These are phyloP conservation scores for Decorospora gaudefroyi DNA, from an alignment of 2,329 filamentous ascomycete genomes.

Conservation along the genomic window DNA sequence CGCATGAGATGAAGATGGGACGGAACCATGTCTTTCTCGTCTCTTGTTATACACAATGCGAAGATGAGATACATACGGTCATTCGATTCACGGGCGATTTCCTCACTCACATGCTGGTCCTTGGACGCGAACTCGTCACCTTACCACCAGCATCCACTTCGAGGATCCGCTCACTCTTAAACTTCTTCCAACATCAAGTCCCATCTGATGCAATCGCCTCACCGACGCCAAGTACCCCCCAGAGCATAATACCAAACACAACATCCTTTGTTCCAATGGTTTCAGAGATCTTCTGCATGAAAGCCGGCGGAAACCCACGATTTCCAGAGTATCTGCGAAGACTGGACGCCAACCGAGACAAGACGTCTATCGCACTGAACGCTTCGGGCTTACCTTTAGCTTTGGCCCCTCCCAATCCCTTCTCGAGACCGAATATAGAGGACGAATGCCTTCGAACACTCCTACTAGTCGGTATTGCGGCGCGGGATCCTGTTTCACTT, in stretches of 20 bases:
- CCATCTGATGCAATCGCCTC: conserved; percentile 8
- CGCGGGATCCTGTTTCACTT: conserved; percentile 49
- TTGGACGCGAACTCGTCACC: conserved; percentile 35
- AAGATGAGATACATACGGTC: conserved; percentile 30
- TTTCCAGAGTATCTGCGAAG: conserved; percentile 48
- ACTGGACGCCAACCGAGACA: conserved; percentile 52
- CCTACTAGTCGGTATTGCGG: conserved; percentile 48
- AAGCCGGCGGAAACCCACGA: conserved; percentile 50
- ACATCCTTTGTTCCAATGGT: conserved; percentile 28
- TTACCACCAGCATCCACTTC: conserved; percentile 17
- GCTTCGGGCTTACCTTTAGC: conserved; percentile 48
- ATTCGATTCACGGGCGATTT: conserved; percentile 50
- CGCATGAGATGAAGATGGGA: conserved; percentile 51
- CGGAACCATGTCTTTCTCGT: conserved; percentile 50
- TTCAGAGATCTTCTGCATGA: conserved; percentile 48
- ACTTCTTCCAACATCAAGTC: conserved; percentile 23
- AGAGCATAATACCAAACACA: conserved; percentile 3
- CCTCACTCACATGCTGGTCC: conserved; percentile 49
- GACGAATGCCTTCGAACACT: conserved; percentile 51
- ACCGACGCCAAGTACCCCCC: conserved; percentile 26
- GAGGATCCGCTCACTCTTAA: conserved; percentile 29
- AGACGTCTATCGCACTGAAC: conserved; percentile 50
- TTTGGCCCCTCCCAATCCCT: conserved; percentile 35
- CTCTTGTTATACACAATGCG: conserved; percentile 37
- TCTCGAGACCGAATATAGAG: conserved; percentile 42